Conservation (phyloP, 768 basidiomycete species). For the Lactarius psammicola region DNA sequence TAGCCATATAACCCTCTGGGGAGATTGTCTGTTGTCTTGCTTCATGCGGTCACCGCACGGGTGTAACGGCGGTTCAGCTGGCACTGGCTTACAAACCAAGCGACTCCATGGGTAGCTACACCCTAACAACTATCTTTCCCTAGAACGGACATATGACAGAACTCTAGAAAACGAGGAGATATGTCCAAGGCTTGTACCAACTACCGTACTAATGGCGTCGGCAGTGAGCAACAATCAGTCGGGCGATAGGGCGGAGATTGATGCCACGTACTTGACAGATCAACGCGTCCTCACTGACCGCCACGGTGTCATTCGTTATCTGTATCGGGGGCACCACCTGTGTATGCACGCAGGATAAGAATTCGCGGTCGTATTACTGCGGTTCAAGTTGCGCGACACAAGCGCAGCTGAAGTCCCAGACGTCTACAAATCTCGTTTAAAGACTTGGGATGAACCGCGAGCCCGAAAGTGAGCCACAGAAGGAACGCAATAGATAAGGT, state of each 20-base stretch:
- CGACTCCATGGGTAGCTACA: no score
- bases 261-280: conserved; percentile 6
- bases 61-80: no score
- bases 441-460: neutral
- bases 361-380: neutral
- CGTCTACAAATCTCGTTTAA: neutral
- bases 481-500: neutral
- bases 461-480: neutral
- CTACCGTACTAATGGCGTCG: neutral
- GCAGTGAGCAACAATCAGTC: neutral
- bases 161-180: conserved; percentile 17
- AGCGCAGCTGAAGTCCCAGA: conserved; percentile 13
- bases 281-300: conserved; percentile 15
- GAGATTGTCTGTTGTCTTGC: neutral
- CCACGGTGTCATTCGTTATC: neutral
- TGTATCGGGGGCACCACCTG: neutral
- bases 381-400: neutral
- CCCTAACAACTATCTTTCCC: no score
- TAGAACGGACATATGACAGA: no score
- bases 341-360: neutral
- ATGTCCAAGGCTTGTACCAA: neutral
- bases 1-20: neutral
- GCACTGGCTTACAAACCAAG: no score
- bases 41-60: neutral
- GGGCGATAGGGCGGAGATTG: neutral